Conservation (phyloP, 2,329 filamentous ascomycete genomes). For the Fusarium papillatum region DNA sequence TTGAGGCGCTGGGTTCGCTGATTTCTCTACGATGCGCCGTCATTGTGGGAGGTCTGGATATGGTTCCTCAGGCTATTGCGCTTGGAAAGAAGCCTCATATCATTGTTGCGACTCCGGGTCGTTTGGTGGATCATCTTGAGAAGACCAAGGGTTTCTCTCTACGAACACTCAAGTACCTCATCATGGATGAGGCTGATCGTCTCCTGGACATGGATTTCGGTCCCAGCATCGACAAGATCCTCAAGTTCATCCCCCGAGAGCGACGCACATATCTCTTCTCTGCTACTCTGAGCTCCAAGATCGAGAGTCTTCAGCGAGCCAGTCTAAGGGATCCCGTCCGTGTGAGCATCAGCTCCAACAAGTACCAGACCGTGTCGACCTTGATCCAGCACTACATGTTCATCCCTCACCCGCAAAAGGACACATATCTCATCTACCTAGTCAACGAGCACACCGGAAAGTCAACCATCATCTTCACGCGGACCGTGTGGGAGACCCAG, state of each 20-base stretch:
- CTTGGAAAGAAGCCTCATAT: constrained; percentile 97
- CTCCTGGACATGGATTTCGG: constrained; percentile 96
- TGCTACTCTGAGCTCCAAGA: constrained; percentile 93
- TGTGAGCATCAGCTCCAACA: constrained; percentile 84
- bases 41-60: constrained; percentile 94
- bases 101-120: constrained; percentile 91
- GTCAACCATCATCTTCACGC: constrained; percentile 89
- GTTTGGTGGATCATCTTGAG: constrained; percentile 91
- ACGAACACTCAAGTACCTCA: constrained; percentile 85
- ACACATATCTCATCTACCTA: constrained; percentile 89
- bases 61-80: constrained; percentile 92
- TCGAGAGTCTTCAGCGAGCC: constrained; percentile 92
- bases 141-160: constrained; percentile 97
- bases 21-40: constrained; percentile 91
- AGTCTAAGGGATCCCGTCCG: constrained; percentile 87
- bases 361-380: constrained; percentile 93
- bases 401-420: constrained; percentile 88
- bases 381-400: constrained; percentile 90
- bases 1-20: constrained; percentile 88
- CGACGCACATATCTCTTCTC: constrained; percentile 91
- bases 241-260: constrained; percentile 87
- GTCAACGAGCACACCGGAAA: constrained; percentile 91
- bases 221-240: constrained; percentile 90
- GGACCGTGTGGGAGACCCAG: constrained; percentile 93
- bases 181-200: constrained; percentile 95